Conservation (phyloP, 2,329 filamentous ascomycete species). For the Fusarium sp. region DNA sequence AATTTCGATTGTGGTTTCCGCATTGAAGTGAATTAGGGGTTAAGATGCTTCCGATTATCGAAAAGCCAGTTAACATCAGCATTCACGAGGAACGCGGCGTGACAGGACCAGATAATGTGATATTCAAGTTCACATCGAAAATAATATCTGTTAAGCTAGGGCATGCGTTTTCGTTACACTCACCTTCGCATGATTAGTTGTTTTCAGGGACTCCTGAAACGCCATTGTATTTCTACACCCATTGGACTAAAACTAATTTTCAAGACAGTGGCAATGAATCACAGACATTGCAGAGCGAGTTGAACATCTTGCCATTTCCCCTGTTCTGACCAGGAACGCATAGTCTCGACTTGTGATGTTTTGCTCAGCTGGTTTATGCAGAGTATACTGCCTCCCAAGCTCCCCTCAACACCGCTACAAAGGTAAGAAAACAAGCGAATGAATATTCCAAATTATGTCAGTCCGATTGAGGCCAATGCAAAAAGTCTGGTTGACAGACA, state of each 20-base stretch:
- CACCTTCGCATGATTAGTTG: background rate
- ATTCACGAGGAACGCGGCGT: background rate
- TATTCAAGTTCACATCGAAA: background rate
- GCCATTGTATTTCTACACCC: background rate
- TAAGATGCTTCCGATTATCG: background rate
- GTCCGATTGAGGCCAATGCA: background rate
- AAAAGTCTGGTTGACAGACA: no score
- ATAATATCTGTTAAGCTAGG: background rate
- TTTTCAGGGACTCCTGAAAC: background rate
- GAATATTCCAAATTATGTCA: background rate
- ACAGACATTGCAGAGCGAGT: no score
- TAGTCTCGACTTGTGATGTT: background rate
- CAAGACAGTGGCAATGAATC: no score
- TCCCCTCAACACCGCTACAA: background rate
- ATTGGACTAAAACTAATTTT: background rate
- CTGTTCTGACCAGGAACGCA: background rate
- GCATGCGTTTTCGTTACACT: background rate
- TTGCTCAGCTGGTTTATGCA: background rate
- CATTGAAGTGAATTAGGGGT: background rate
- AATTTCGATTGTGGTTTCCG: background rate
- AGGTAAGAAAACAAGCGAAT: background rate
- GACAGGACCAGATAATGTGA: no score
- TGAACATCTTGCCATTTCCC: no score
- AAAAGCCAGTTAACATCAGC: background rate
- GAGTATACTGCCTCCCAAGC: background rate